phyloP scores from a whole-genome alignment of 164 flowering plant genomes.

The Akebia trifoliata region DNA sequence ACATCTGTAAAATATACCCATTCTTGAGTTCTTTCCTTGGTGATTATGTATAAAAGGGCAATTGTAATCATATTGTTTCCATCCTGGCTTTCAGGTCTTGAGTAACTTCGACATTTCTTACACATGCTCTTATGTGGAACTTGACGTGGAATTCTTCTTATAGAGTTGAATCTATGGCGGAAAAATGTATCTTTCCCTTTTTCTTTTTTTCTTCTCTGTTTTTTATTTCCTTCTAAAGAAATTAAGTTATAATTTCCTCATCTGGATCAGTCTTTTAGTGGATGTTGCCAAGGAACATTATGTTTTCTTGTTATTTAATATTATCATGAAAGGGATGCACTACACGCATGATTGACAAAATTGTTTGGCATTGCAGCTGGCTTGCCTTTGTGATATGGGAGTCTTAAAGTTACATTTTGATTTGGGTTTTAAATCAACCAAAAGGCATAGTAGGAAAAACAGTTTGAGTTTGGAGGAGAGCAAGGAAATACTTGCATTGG shows the following conservation, averaged over 20 bases:
- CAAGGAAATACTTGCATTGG: background rate
- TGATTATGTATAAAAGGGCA: background rate
- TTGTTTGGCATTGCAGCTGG: background rate
- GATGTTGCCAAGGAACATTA: background rate
- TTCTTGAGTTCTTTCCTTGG: background rate
- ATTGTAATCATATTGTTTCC: background rate
- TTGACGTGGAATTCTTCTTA: conserved; percentile 59
- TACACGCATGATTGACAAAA: background rate
- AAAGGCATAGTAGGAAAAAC: background rate
- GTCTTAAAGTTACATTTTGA: background rate
- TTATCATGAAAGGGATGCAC: background rate
- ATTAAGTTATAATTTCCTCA: background rate
- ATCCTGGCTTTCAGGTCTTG: conserved; percentile 50
- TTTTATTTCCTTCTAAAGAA: background rate
- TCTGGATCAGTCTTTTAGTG: no score
- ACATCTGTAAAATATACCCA: background rate
- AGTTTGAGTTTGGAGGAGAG: background rate
- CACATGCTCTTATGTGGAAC: conserved; percentile 80
- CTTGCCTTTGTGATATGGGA: background rate
- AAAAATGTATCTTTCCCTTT: conserved; percentile 3
- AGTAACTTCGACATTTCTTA: conserved; percentile 72
- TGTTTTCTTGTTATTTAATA: background rate
- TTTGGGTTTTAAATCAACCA: conserved; percentile 2
- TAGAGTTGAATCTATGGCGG: conserved; percentile 12
- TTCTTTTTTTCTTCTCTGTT: background rate